A percentile compares a stretch with the other conserved stretches of the same genome.
Evolutionary conservation across 2,329 filamentous ascomycete species (phyloP).

Genomic region (Fonsecaea monophora): DNA sequence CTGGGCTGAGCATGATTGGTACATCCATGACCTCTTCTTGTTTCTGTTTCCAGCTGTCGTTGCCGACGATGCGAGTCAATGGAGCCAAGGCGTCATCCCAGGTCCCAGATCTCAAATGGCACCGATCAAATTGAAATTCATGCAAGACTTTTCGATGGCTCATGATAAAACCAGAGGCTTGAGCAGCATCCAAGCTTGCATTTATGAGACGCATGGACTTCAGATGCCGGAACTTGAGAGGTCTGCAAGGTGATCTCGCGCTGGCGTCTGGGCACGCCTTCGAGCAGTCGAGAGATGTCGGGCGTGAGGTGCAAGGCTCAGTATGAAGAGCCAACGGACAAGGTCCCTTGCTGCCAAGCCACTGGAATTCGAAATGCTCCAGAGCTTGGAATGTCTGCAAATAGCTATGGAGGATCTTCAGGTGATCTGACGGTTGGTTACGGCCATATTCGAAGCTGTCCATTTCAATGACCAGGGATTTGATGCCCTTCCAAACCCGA

Average conservation of each 20-base stretch:
- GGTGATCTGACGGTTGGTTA: conserved; percentile 70
- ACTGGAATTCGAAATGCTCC: conserved; percentile 76
- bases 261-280: conserved; percentile 43
- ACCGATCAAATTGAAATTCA: conserved; percentile 81
- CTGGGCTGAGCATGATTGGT: conserved; percentile 47
- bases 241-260: conserved; percentile 55
- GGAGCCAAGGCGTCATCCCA: conserved; percentile 86
- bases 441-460: conserved; percentile 71
- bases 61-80: conserved; percentile 56
- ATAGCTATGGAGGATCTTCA: conserved; percentile 82
- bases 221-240: conserved; percentile 71
- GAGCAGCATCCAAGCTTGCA: conserved; percentile 71
- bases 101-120: conserved; percentile 71
- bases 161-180: conserved; percentile 72
- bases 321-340: conserved; percentile 73
- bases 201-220: conserved; percentile 75
- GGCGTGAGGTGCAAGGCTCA: conserved; percentile 71
- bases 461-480: conserved; percentile 73
- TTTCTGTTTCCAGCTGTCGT: conserved; percentile 49
- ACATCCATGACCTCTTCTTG: conserved; percentile 49
- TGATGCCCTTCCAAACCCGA: conserved; percentile 78
- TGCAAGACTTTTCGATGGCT: conserved; percentile 71
- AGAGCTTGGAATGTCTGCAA: conserved; percentile 72
- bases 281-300: conserved; percentile 47
- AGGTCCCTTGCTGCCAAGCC: conserved; percentile 75